Evolutionary conservation across 306 rosid species (phyloP).

Genomic region (Prunus salicina): DNA sequence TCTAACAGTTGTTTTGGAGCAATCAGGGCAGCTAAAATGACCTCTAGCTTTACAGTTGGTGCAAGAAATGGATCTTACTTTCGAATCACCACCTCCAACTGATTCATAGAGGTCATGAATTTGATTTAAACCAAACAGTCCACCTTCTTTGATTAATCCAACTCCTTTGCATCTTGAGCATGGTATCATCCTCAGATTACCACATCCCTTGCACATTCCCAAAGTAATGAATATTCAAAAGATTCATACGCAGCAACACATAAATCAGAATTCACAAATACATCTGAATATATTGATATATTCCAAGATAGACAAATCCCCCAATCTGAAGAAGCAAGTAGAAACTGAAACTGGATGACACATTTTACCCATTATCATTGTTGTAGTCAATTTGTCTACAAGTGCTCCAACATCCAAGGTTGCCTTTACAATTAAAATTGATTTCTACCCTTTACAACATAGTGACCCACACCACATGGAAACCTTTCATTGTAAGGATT

Average conservation of each 20-base stretch:
- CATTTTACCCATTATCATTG: background rate
- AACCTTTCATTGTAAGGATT: background rate
- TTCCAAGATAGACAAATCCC: background rate
- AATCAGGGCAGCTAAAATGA: conserved; percentile 71
- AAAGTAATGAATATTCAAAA: conserved; percentile 48
- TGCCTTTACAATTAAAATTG: no score
- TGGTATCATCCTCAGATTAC: conserved; percentile 68
- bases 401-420: background rate
- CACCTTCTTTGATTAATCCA: conserved; percentile 64
- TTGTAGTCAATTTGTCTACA: background rate
- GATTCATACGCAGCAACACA: background rate
- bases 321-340: background rate
- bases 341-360: no score
- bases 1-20: conserved; percentile 33
- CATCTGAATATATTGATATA: background rate
- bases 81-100: conserved; percentile 35
- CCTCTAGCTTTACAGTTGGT: conserved; percentile 68
- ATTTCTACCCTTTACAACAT: no score
- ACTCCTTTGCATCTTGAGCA: conserved; percentile 71
- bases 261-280: background rate
- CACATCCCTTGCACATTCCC: conserved; percentile 83
- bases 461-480: no score
- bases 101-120: conserved; percentile 47
- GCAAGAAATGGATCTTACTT: conserved; percentile 42
- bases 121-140: conserved; percentile 33